Evolutionary conservation across 441 rosid genomes (phyloP), one percentile per base, ranked within the genome.

Genomic region (Euphorbia neoarborescens): DNA sequence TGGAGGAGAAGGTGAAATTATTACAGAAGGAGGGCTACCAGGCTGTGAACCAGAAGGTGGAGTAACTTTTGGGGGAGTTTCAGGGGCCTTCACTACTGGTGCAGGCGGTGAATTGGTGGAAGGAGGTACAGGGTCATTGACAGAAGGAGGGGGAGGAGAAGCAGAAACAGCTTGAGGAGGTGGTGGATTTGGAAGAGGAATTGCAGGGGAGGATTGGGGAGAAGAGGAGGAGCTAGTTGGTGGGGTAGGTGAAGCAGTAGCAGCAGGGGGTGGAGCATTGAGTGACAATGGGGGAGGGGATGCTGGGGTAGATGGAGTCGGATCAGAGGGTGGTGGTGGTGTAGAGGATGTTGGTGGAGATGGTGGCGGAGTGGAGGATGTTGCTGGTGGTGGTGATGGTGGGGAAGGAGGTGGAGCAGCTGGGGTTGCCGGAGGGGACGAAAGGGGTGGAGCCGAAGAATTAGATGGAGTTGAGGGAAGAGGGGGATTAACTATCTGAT

Each of bases 401-500:
- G 79, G 78, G 40, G 86, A 46, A 8, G 84, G 78, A 34, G 80
- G 77, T 20, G 83, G 65, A 13, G 75, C 71, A 24, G 71, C 44
- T 0, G 75, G 70, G 48, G 73, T 62, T 2, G 77, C 51, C 2
- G 84, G 82, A 15, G 85, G 85, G 1, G 90, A 82, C 17, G 87
- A 62, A 71, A 82, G 78, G 54, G 88, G 79, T 56, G 90, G 85
- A 19, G 85, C 28, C 28, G 86, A 61, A 62, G 86, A 42, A 60
- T 77, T 78, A 37, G 78, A 34, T 34, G 68, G 62, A 2, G 81
- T 65, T 44, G 91, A 79, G 61, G 90, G 80, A 13, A 83, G 70
- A 5, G 90, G 84, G 1, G 92, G 87, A 62, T 73, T 80, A 8
- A 85, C 68, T 46, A 86, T 76, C 62, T 70, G 87, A 65, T 84